Percentiles rank a stretch among this genome's conserved stretches.
These are phyloP conservation scores for Mortierella antarctica DNA, from an alignment of 192 early-diverging fungal species.

Conservation along the genomic window DNA sequence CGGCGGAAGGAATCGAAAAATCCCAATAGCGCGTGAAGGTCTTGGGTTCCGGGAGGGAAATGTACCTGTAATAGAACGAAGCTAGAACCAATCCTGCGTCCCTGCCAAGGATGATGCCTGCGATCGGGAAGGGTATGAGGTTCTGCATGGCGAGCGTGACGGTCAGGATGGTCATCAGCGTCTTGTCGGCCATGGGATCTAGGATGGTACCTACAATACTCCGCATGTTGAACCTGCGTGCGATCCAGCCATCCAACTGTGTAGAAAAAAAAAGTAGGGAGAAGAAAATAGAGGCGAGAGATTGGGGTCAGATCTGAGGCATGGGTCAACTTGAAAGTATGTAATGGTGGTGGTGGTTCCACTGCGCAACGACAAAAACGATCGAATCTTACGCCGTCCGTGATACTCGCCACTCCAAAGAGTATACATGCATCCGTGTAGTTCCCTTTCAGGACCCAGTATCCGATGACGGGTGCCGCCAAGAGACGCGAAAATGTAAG, in stretches of 20 bases:
- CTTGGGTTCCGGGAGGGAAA: constrained; percentile 88
- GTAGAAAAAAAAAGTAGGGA: neutral
- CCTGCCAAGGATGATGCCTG: constrained; percentile 84
- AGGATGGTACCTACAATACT: constrained; percentile 89
- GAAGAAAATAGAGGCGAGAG: neutral
- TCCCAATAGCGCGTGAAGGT: constrained; percentile 88
- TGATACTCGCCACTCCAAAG: constrained; percentile 84
- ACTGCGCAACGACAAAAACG: neutral
- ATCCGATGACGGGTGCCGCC: constrained; percentile 89
- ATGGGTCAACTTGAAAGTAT: neutral
- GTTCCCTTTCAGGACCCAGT: constrained; percentile 81
- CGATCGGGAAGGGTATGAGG: constrained; percentile 81
- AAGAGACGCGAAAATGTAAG: constrained; percentile 85
- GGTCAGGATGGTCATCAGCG: constrained; percentile 90
- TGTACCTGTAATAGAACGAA: constrained; percentile 88
- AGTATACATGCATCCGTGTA: constrained; percentile 77
- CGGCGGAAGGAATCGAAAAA: constrained; percentile 88
- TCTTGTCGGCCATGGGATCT: constrained; percentile 95
- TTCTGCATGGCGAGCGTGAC: constrained; percentile 77
- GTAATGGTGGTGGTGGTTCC: neutral
- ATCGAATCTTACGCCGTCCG: constrained; percentile 74
- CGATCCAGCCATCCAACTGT: constrained; percentile 88
- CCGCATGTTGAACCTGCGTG: constrained; percentile 86
- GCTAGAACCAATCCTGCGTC: constrained; percentile 84
- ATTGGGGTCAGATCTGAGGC: neutral